phyloP scores from a whole-genome alignment of 495 filamentous ascomycete genomes.

The Trichoderma asperelloides region DNA sequence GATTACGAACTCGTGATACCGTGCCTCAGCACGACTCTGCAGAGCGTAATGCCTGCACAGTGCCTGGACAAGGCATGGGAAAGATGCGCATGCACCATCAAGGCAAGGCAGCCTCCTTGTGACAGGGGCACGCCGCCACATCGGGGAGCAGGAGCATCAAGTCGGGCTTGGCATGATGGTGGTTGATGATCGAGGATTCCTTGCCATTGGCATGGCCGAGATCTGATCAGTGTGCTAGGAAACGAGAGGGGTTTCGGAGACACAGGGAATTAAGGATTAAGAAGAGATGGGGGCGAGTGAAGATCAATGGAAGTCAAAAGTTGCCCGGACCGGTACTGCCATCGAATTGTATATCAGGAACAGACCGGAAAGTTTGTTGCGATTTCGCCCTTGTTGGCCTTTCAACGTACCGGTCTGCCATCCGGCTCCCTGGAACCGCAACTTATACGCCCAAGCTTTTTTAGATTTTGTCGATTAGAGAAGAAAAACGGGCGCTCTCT shows the following conservation, averaged over 20 bases:
- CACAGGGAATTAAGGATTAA: neutral
- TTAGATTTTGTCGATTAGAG: neutral
- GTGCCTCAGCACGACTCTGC: neutral
- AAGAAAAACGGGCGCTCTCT: neutral
- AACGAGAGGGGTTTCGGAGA: neutral
- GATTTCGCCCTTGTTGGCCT: too few relatives aligned
- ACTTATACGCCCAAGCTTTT: too few relatives aligned
- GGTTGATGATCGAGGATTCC: neutral
- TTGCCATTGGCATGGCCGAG: neutral
- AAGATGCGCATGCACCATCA: neutral
- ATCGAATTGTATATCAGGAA: too few relatives aligned
- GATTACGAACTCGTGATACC: conserved; percentile 5
- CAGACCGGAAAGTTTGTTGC: too few relatives aligned
- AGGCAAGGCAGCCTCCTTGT: neutral
- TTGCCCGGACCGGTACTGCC: too few relatives aligned
- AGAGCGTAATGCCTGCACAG: neutral
- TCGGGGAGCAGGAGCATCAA: conserved; percentile 6
- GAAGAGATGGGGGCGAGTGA: neutral
- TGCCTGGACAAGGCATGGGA: neutral
- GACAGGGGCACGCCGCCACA: neutral
- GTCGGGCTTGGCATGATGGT: neutral
- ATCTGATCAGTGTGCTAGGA: neutral
- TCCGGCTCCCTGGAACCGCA: too few relatives aligned
- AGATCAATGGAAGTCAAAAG: neutral
- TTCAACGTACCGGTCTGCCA: too few relatives aligned